Evolutionary conservation across 2,329 filamentous ascomycete species (phyloP), one percentile per base, ranked within the genome.

Genomic region (Colletotrichum sp.): DNA sequence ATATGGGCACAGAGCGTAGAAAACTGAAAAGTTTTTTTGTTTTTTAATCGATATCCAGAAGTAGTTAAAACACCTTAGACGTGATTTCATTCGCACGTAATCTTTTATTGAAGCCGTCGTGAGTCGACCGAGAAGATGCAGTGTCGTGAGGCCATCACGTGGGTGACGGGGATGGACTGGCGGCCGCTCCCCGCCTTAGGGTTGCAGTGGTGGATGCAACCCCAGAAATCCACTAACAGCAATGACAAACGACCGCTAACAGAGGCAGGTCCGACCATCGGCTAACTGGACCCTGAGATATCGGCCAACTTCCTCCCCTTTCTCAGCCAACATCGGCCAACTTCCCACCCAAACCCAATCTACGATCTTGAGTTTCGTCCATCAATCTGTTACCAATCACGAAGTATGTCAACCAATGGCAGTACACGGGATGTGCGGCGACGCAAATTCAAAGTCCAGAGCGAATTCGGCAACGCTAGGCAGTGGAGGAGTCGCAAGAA

Each of bases 401-500:
- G 13, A n/a, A 13, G 4, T n/a, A 71, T 66, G 69, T 38, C 61
- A 4, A 24, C 43, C 8, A 7, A 71, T 21, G 43, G 13, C 9
- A 8, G 14, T 5, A 7, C 62, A 10, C 58, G 58, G 14, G 32
- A 24, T 16, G 3, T 34, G 16, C 61, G 28, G 56, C 78, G 80
- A 65, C 85, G 85, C 78, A 85, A 83, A 71, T 86, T 86, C 78
- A 84, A 81, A 74, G 83, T 86, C 66, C 83, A 85, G 73, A 86
- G 84, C 79, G 84, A 84, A 75, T 86, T 86, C 78, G 85, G 85
- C 73, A 81, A 80, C 59, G 81, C 85, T 24, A 79, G 85, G 65
- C 81, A 84, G 77, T 84, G 83, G 38, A 79, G 86, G 70, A 88
- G 87, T 78, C 84, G 86, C 73, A 88, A 88, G 79, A 86, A 86